Evolutionary conservation across 352 stramenopile genomes (phyloP), one percentile per base, ranked within the genome.

Genomic region (Phytophthora quininea): DNA sequence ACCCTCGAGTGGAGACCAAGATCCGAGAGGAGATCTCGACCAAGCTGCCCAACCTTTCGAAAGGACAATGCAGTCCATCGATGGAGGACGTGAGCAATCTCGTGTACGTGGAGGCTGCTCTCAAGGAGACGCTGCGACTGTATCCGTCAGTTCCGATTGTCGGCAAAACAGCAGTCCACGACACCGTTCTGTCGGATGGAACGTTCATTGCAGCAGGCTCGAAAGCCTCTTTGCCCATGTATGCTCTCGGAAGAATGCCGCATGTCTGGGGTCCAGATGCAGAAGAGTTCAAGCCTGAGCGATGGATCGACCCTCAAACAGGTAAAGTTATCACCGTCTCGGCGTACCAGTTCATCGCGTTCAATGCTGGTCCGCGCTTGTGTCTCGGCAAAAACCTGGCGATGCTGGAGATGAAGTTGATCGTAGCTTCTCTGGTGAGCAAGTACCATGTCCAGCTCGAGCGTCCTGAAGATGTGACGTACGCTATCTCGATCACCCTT

Each of bases 371-470:
- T 0, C 82, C 81, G 8, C 77, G 89, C 30, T 51, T 74, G 33
- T 96, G 90, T 52, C 64, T 96, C 1, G 90, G 90, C 27, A 85
- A 77, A 54, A 81, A 82, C 27, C 67, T 97, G 0, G 89, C 90
- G 15, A 87, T 96, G 71, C 63, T 95, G 2, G 84, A 96, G 74
- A 92, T 95, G 71, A 94, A 95, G 74, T 61, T 95, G 45, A 74
- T 91, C 10, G 58, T 90, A 11, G 64, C 74, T 3, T 69, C 71
- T 4, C 49, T 97, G 29, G 40, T 97, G 27, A 71, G 69, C 37
- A 84, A 83, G 40, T 95, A 93, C 33, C 56, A 80, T 24, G 54
- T 96, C 11, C 31, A 78, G 27, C 42, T 88, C 8, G 51, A 76
- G 48, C 63, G 54, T 9, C 60, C 62, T 0, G 47, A 89, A 62